These are phyloP conservation scores for Rhodotorula kratochvilovae DNA, from an alignment of 768 basidiomycete species.

Conservation along the genomic window DNA sequence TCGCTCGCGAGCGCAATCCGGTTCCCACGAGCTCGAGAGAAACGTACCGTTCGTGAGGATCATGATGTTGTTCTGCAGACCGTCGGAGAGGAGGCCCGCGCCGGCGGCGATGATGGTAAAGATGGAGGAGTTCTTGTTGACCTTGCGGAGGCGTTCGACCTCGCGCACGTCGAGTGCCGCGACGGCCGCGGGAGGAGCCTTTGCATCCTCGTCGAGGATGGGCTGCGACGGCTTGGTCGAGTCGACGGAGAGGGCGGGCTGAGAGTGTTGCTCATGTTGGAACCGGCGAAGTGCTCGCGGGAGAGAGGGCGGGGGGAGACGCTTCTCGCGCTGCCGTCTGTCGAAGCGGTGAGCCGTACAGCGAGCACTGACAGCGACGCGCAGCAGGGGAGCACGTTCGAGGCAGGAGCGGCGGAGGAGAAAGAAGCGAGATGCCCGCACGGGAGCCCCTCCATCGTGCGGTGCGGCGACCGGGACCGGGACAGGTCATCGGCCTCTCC, in stretches of 20 bases:
- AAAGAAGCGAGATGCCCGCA: not conserved
- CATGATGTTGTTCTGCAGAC: slow-evolving; percentile 46
- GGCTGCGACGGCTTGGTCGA: not conserved
- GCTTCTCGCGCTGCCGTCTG: too few relatives aligned
- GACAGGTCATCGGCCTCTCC: too few relatives aligned
- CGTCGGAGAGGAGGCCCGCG: slow-evolving; percentile 64
- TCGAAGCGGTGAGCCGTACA: not conserved
- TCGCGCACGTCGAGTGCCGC: not conserved
- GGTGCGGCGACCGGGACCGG: not conserved
- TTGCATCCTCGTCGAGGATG: not conserved
- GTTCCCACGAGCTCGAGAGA: not conserved
- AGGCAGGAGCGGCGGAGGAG: not conserved
- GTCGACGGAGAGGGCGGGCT: not conserved
- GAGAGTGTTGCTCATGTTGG: not conserved
- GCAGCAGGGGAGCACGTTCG: slow-evolving; percentile 9
- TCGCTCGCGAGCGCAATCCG: too few relatives aligned
- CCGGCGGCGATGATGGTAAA: slow-evolving; percentile 64
- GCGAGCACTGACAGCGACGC: not conserved
- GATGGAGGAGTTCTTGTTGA: slow-evolving; percentile 56
- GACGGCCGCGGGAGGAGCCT: not conserved
- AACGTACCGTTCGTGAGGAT: not conserved
- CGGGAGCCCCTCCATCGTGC: not conserved
- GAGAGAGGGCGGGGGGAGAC: too few relatives aligned
- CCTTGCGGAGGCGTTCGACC: not conserved
- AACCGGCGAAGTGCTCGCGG: not conserved